A percentile compares a stretch with the other conserved stretches of the same genome.
These are phyloP conservation scores for Didymella pomorum DNA, from an alignment of 2,329 filamentous ascomycete genomes.

Conservation along the genomic window DNA sequence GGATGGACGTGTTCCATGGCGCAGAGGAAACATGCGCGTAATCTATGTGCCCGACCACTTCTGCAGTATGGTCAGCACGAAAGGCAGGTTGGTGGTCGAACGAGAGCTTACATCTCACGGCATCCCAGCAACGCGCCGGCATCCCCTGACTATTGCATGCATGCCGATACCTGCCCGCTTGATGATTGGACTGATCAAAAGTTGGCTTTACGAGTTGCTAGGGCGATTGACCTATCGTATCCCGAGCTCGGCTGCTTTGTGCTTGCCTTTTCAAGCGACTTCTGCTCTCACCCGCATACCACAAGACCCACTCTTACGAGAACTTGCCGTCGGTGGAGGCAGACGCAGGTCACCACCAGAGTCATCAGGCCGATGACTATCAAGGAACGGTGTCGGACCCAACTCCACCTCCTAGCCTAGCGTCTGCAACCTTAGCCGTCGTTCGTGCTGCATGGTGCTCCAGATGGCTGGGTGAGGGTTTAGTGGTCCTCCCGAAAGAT, in stretches of 20 bases:
- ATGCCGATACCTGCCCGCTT: slow-evolving; percentile 15
- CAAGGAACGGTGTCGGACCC: slow-evolving; percentile 25
- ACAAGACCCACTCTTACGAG: slow-evolving; percentile 31
- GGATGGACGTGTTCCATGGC: not conserved
- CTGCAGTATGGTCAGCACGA: slow-evolving; percentile 4
- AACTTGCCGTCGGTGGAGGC: slow-evolving; percentile 18
- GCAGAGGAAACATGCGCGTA: slow-evolving; percentile 10
- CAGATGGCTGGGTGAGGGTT: slow-evolving; percentile 34
- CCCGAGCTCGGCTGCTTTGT: slow-evolving; percentile 18
- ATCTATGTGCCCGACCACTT: slow-evolving; percentile 9
- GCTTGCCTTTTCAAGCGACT: slow-evolving; percentile 25
- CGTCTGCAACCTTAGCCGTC: slow-evolving; percentile 43
- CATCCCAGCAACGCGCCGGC: slow-evolving; percentile 26
- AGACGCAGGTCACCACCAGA: slow-evolving; percentile 20
- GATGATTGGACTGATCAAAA: slow-evolving; percentile 20
- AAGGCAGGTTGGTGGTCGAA: slow-evolving; percentile 17
- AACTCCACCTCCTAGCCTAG: slow-evolving; percentile 40
- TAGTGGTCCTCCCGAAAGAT: slow-evolving; percentile 24
- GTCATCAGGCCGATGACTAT: slow-evolving; percentile 20
- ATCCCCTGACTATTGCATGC: slow-evolving; percentile 22
- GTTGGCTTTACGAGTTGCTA: slow-evolving; percentile 25
- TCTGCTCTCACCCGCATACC: slow-evolving; percentile 24
- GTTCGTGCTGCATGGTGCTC: slow-evolving; percentile 21
- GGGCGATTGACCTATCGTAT: slow-evolving; percentile 27
- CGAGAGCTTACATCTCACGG: slow-evolving; percentile 24